These are phyloP conservation scores for Diversispora eburnea DNA, from an alignment of 192 early-diverging fungal species.

Conservation along the genomic window DNA sequence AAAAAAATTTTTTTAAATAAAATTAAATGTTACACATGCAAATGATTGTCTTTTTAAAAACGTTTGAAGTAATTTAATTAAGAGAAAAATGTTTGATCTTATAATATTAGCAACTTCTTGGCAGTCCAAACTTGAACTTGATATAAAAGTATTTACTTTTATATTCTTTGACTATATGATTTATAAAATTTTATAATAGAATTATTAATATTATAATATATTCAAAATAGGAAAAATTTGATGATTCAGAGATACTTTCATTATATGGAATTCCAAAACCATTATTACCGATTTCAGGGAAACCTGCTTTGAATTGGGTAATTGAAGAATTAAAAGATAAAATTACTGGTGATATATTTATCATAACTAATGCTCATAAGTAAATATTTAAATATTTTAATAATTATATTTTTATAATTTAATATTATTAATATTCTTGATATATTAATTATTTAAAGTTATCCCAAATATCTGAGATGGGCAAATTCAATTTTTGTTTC, in stretches of 20 bases:
- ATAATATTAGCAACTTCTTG: background rate
- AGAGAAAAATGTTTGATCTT: too few species aligned
- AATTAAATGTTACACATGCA: too few species aligned
- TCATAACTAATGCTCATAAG: background rate
- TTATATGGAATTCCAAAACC: background rate
- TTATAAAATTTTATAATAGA: background rate
- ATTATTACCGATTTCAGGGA: background rate
- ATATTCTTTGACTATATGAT: background rate
- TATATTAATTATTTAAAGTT: too few species aligned
- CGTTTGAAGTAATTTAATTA: too few species aligned
- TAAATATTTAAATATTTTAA: background rate
- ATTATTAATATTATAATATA: background rate
- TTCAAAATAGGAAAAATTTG: background rate
- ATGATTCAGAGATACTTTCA: background rate
- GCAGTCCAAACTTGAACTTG: background rate
- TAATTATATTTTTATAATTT: too few species aligned
- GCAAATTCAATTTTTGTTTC: too few species aligned
- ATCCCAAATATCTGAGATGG: too few species aligned
- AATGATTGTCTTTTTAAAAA: too few species aligned
- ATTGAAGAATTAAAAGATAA: background rate
- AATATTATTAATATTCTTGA: too few species aligned
- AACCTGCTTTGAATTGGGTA: background rate
- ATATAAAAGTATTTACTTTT: background rate
- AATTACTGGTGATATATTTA: background rate
- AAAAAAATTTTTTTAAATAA: too few species aligned